Percentiles rank a stretch among this genome's conserved stretches.
These are phyloP conservation scores for Torulaspora indica DNA, from an alignment of 805 yeast species.

Conservation along the genomic window DNA sequence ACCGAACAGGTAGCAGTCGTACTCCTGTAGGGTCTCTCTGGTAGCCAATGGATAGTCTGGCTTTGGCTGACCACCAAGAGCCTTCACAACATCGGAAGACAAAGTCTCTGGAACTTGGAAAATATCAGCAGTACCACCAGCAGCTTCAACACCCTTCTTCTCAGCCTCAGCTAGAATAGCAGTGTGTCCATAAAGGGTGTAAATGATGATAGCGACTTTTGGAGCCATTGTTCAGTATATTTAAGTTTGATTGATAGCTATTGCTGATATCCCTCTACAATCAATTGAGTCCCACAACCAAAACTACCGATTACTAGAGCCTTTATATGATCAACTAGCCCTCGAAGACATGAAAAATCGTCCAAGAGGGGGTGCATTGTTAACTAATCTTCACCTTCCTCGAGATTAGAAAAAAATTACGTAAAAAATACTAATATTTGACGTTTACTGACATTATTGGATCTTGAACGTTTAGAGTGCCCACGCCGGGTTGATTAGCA, in stretches of 20 bases:
- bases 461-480: too few species aligned
- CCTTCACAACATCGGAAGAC: slow-evolving; percentile 51
- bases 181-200: slow-evolving; percentile 78
- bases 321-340: neutral
- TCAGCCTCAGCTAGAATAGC: slow-evolving; percentile 63
- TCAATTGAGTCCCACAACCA: neutral
- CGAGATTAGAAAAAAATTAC: slow-evolving; percentile 2
- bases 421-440: neutral
- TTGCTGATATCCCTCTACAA: neutral
- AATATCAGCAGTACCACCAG: slow-evolving; percentile 67
- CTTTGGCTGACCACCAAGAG: slow-evolving; percentile 60
- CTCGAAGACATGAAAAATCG: neutral
- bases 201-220: slow-evolving; percentile 69
- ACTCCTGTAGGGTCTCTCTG: slow-evolving; percentile 49
- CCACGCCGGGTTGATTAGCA: neutral
- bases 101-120: slow-evolving; percentile 81
- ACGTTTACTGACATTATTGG: neutral
- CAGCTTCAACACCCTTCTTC: slow-evolving; percentile 61
- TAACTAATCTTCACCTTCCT: neutral
- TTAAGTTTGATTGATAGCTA: neutral
- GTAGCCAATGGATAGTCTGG: slow-evolving; percentile 63
- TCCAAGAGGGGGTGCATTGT: neutral
- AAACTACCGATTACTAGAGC: neutral
- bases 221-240: slow-evolving; percentile 12
- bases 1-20: slow-evolving; percentile 83